Base-by-base conservation (phyloP, 2,329 filamentous ascomycete genomes). In the Beauveria brongniartii region DNA sequence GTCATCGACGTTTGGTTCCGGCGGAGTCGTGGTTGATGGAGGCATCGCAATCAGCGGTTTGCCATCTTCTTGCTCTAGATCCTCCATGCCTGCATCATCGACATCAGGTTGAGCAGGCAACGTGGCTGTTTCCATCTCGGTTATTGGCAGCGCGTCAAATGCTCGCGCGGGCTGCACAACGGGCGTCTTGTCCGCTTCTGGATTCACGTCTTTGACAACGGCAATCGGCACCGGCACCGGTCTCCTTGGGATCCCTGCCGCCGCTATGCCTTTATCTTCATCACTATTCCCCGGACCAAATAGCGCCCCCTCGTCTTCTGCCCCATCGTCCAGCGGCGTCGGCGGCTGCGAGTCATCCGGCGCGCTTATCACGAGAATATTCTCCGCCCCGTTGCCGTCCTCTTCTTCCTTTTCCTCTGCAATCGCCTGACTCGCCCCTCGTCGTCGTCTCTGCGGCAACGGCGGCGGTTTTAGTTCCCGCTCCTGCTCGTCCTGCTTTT, bases 331-430 rank as follows among this genome's bases (percentile, higher is more conserved):
- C 6, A 74, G 65, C 1, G 83, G 83, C 5, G 81, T 82, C 2
- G 75, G 74, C 2, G 83, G 82, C 63, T 83, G 80, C 4, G 85
- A 89, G 63, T 88, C 85, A 12, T 76, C 74, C 1, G 86, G 87
- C 1, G 86, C 86, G 62, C 83, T 82, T 14, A 90, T 85, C 18
- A 90, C 82, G 5, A 90, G 75, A 46, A 90, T 71, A 9, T 76
- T 78, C 62, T 86, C 82, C 7, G 79, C 5, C 12, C 12, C 34
- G 34, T 6, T 37, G 34, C 34, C 78, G 1, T 69, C 69, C 7
- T 71, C 68, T 28, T 69, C 69, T 1, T 69, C 69, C 8, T 72
- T 67, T 34, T 69, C 69, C 10, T 75, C 73, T 6, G 20, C 41
- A n/a, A 69, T 66, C 12, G 73, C 70, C 16, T 77, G 68, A 41